phyloP scores from a whole-genome alignment of 441 rosid genomes.

The Populus hybrid region DNA sequence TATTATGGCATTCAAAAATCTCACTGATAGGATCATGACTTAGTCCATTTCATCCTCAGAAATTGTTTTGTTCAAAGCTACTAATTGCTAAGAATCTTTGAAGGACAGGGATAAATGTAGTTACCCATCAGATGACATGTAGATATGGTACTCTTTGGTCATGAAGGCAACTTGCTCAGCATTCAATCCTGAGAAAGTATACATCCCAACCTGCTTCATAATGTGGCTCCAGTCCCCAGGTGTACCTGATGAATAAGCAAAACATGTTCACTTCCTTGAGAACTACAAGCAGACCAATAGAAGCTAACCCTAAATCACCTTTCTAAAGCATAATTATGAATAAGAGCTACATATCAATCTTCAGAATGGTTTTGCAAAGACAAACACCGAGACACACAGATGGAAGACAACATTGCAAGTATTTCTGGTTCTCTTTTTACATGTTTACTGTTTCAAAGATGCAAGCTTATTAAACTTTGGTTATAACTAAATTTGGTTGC shows the following conservation, averaged over 20 bases:
- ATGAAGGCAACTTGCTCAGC: conserved; percentile 61
- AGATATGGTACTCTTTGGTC: conserved; percentile 69
- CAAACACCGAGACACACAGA: background rate
- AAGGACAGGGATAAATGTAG: background rate
- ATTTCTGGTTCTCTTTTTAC: background rate
- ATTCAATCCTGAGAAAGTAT: conserved; percentile 68
- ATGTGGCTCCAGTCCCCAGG: conserved; percentile 92
- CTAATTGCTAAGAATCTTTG: background rate
- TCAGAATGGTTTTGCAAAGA: background rate
- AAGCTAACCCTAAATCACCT: background rate
- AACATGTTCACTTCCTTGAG: background rate
- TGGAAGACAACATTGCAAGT: background rate
- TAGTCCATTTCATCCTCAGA: background rate
- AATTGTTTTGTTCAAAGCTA: background rate
- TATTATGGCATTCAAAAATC: background rate
- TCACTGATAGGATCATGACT: background rate
- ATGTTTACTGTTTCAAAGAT: background rate
- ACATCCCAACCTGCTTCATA: conserved; percentile 76
- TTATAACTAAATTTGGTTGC: background rate
- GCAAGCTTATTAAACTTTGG: background rate
- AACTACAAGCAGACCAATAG: background rate
- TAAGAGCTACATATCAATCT: background rate
- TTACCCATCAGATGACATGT: conserved; percentile 79
- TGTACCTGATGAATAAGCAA: conserved; percentile 41
- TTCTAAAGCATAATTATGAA: too few relatives aligned